These are phyloP conservation scores for Pythium myriotylum DNA, from an alignment of 352 stramenopile genomes.

Conservation along the genomic window DNA sequence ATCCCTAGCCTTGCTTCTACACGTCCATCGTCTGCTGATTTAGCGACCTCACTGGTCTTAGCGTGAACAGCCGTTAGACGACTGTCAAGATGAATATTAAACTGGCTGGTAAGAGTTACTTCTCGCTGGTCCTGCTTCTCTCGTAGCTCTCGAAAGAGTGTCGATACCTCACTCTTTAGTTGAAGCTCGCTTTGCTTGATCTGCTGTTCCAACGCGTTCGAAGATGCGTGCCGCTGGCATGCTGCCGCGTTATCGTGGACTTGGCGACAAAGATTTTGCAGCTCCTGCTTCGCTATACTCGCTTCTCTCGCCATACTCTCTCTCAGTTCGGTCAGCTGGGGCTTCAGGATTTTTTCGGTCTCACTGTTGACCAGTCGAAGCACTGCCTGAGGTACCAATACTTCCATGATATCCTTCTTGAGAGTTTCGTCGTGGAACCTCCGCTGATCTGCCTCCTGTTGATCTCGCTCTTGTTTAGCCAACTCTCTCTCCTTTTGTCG, in stretches of 20 bases:
- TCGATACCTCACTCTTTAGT: constrained; percentile 10
- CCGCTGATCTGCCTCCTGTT: constrained; percentile 6
- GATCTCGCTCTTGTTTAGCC: constrained; percentile 1
- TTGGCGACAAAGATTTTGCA: neutral
- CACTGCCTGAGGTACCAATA: constrained; percentile 9
- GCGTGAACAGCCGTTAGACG: constrained; percentile 10
- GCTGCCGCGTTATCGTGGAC: constrained; percentile 13
- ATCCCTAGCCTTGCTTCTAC: constrained; percentile 46
- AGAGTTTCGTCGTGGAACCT: constrained; percentile 24
- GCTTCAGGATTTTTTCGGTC: neutral
- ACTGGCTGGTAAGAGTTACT: neutral
- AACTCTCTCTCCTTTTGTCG: constrained; percentile 13
- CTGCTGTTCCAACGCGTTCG: neutral
- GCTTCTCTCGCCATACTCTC: neutral
- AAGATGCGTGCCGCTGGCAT: constrained; percentile 6
- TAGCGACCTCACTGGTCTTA: constrained; percentile 24
- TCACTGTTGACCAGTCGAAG: constrained; percentile 24
- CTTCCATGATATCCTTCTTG: constrained; percentile 23
- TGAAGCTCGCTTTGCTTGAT: constrained; percentile 18
- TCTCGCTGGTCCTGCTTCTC: constrained; percentile 21
- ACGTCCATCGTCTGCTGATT: constrained; percentile 38
- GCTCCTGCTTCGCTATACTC: constrained; percentile 2
- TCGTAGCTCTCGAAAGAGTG: constrained; percentile 11
- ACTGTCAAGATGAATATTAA: constrained; percentile 7
- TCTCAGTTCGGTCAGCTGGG: neutral